Conservation (phyloP, 148 eudicot species). For the Persicaria maculosa region DNA sequence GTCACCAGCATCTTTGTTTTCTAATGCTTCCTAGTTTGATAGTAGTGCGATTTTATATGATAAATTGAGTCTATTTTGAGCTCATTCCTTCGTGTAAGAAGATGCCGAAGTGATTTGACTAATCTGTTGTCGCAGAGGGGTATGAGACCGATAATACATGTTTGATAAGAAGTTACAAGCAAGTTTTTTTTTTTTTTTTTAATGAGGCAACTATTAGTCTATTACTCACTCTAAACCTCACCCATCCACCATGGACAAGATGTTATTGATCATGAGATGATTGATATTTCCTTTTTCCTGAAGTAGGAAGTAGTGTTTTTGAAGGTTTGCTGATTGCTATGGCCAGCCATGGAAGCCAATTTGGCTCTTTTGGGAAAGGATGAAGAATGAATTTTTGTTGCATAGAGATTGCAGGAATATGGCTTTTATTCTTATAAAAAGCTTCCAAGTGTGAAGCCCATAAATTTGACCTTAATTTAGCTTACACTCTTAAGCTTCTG, state of each 20-base stretch:
- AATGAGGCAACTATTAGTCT: neutral
- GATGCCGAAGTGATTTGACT: neutral
- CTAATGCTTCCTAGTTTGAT: neutral
- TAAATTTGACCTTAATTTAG: neutral
- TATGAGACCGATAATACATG: neutral
- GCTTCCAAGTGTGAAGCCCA: conserved; percentile 1
- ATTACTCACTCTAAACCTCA: neutral
- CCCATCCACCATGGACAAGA: conserved; percentile 1
- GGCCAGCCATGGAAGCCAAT: neutral
- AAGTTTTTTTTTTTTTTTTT: neutral
- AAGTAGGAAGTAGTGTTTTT: neutral
- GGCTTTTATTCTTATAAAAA: neutral
- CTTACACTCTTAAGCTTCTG: neutral
- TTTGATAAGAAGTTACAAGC: neutral
- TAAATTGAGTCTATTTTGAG: neutral
- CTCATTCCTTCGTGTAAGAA: neutral
- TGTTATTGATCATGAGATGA: neutral
- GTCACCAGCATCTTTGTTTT: neutral
- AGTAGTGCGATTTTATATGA: neutral
- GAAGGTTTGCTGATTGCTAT: neutral
- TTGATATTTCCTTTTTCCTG: neutral
- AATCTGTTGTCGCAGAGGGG: neutral
- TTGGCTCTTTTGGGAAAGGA: neutral
- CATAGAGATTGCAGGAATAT: neutral
- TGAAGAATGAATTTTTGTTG: neutral